These are phyloP conservation scores for Didymella keratinophila DNA, from an alignment of 2,329 filamentous ascomycete species.

Conservation along the genomic window DNA sequence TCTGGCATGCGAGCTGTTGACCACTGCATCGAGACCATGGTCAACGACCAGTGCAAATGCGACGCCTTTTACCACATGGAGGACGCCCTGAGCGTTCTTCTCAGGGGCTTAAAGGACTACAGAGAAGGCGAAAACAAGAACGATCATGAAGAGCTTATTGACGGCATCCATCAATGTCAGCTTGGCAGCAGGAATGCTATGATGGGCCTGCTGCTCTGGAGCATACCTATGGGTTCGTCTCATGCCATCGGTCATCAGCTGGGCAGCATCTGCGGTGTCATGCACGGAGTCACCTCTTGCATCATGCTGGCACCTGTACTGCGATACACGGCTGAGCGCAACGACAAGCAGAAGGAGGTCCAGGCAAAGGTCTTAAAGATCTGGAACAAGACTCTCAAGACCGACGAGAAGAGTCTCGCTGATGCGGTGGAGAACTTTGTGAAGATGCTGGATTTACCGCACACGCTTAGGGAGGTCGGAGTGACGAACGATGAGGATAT, in stretches of 20 bases:
- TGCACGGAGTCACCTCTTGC: constrained; percentile 36
- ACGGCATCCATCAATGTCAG: constrained; percentile 33
- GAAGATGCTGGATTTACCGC: constrained; percentile 27
- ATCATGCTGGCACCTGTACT: constrained; percentile 33
- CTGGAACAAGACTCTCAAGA: constrained; percentile 30
- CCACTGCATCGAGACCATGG: constrained; percentile 42
- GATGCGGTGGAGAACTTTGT: constrained; percentile 35
- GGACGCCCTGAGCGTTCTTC: constrained; percentile 32
- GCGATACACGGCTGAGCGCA: constrained; percentile 25
- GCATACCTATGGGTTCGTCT: constrained; percentile 31
- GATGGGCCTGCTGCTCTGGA: constrained; percentile 30
- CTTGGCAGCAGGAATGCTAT: constrained; percentile 33
- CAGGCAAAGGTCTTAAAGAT: constrained; percentile 27
- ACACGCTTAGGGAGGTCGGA: constrained; percentile 29
- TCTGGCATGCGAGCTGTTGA: constrained; percentile 41
- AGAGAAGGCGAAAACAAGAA: constrained; percentile 27
- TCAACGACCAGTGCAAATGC: constrained; percentile 24
- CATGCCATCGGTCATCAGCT: constrained; percentile 37
- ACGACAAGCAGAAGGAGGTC: constrained; percentile 18
- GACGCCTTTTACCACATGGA: constrained; percentile 30
- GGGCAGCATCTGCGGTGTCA: constrained; percentile 29
- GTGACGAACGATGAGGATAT: constrained; percentile 28
- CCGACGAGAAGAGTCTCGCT: constrained; percentile 28
- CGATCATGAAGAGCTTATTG: constrained; percentile 21
- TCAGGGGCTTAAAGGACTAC: constrained; percentile 29